Evolutionary conservation across 768 basidiomycete genomes (phyloP), one percentile per base, ranked within the genome.

Genomic region (Tulasnella calospora): DNA sequence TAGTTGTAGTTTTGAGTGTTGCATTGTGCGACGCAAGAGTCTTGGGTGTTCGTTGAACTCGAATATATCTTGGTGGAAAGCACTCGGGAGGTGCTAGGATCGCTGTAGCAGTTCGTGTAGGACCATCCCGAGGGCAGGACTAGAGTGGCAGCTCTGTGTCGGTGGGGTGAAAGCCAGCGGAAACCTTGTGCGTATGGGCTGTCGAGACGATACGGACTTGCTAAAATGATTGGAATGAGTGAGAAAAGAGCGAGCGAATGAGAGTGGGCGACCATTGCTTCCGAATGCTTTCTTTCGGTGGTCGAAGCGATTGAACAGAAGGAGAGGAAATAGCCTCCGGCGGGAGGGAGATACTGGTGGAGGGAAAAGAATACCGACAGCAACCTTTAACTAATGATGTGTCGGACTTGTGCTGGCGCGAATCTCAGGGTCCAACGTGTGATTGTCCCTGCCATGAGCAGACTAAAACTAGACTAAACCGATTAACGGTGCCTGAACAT

Each of bases 71-170:
- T 71, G 21, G 44, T 23, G 35, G 77, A 71, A 12, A 78, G 69
- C 10, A 71, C 40, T 8, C 69, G 69, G 13, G 67, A n/a, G 23
- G 3, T 19, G 17, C 1, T 30, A 36, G 61, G 10, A 27, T 72
- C 67, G 7, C 1, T 23, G 15, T 44, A 71, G 77, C 71, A 78
- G 7, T 36, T 44, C 7, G n/a, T 38, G 27, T 78, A 78, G 10
- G 77, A 44, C 77, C 77, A 78, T 19, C 75, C 75, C 12, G 75
- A 17, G 0, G 75, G 75, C 12, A 67, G 33, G 27, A 27, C 30
- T 4, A 17, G 61, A 67, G 61, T 30, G 17, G 30, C 57, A n/a
- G 57, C 57, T n/a, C 23, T 12, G 23, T 30, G 21, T 12, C 30
- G 19, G 10, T 61, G 57, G 3, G 30, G 12, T 27, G 57, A 61